phyloP scores from a whole-genome alignment of 2,329 filamentous ascomycete species.

The Fusarium metavorans region DNA sequence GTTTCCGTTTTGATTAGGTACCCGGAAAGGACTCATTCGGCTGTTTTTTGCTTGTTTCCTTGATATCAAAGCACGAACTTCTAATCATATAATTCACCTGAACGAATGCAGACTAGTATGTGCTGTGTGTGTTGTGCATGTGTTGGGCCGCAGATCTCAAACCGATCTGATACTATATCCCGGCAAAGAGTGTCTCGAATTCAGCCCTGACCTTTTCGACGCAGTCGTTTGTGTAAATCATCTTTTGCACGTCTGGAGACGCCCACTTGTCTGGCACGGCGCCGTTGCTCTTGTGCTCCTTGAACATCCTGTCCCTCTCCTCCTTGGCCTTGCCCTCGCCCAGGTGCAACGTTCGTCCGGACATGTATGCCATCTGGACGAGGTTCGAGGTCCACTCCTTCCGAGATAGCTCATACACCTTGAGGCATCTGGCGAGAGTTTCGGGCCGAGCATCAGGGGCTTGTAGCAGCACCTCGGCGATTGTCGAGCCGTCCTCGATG shows the following conservation, averaged over 20 bases:
- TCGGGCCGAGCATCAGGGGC: slow-evolving; percentile 38
- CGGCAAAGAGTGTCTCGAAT: slow-evolving; percentile 38
- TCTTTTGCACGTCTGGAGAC: slow-evolving; percentile 75
- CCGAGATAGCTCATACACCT: slow-evolving; percentile 42
- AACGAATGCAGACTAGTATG: background rate
- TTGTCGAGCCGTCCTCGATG: slow-evolving; percentile 71
- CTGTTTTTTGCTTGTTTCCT: slow-evolving; percentile 31
- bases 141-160: background rate
- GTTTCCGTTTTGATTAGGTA: slow-evolving; percentile 20
- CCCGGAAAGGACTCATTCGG: slow-evolving; percentile 13
- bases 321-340: slow-evolving; percentile 69
- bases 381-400: slow-evolving; percentile 45
- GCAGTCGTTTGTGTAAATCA: slow-evolving; percentile 75
- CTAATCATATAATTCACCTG: slow-evolving; percentile 36
- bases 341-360: slow-evolving; percentile 66
- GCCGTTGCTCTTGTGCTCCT: slow-evolving; percentile 61
- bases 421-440: slow-evolving; percentile 42
- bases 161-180: slow-evolving; percentile 23
- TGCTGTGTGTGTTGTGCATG: background rate
- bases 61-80: slow-evolving; percentile 31
- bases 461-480: slow-evolving; percentile 38
- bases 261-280: slow-evolving; percentile 77
- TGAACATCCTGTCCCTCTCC: slow-evolving; percentile 69
- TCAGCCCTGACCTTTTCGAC: slow-evolving; percentile 56
- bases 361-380: slow-evolving; percentile 42